phyloP scores from a whole-genome alignment of 1,284 basidiomycete genomes.

The Anthracocystis setariae region DNA sequence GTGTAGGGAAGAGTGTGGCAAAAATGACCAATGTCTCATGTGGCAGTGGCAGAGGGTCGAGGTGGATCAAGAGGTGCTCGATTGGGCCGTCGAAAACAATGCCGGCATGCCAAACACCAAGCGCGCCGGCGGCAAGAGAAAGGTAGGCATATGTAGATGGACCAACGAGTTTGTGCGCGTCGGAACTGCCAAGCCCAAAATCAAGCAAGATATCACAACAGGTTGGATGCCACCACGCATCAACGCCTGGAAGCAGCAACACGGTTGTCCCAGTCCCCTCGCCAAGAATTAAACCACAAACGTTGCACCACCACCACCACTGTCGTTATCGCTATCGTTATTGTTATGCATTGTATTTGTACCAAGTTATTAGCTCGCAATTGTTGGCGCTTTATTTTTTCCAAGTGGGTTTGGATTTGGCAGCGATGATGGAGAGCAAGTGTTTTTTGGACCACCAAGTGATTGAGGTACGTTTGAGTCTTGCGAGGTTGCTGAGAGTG shows the following conservation, averaged over 20 bases:
- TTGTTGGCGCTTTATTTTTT: too few species aligned
- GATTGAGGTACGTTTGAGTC: too few species aligned
- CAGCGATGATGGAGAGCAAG: too few species aligned
- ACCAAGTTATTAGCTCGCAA: too few species aligned
- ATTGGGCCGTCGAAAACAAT: not conserved
- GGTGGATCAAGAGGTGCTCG: not conserved
- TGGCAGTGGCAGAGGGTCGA: slow-evolving; percentile 24
- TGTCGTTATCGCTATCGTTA: too few species aligned
- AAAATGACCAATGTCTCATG: slow-evolving; percentile 13
- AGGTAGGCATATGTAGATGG: slow-evolving; percentile 27
- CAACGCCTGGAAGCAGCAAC: slow-evolving; percentile 11
- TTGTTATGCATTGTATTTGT: too few species aligned
- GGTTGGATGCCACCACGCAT: slow-evolving; percentile 39
- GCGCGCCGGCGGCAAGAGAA: not conserved
- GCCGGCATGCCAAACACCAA: too few species aligned
- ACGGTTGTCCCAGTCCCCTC: slow-evolving; percentile 4
- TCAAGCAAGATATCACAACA: slow-evolving; percentile 4
- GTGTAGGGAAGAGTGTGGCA: slow-evolving; percentile 19
- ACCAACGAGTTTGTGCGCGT: slow-evolving; percentile 29
- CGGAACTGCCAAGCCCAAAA: slow-evolving; percentile 24
- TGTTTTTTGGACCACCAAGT: too few species aligned
- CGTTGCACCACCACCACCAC: too few species aligned
- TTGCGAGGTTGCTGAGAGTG: too few species aligned
- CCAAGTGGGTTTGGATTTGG: too few species aligned
- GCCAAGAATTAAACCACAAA: not conserved